phyloP scores from a whole-genome alignment of 2,329 filamentous ascomycete genomes.

The Fusarium succisae region DNA sequence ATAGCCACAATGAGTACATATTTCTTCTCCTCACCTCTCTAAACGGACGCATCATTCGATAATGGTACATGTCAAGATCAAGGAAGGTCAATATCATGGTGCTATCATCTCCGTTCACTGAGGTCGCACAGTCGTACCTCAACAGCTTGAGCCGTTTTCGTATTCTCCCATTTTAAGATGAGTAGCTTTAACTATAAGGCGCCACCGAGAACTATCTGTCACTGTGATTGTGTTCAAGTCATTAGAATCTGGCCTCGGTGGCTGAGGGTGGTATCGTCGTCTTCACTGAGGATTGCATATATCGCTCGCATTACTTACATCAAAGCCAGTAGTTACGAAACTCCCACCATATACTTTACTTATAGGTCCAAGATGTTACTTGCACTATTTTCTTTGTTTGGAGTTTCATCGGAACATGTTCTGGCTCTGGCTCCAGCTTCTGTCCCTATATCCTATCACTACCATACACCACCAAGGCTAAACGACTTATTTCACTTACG shows the following conservation, averaged over 20 bases:
- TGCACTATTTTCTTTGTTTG: background rate
- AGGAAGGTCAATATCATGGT: background rate
- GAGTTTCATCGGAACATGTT: background rate
- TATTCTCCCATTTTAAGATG: too few species aligned
- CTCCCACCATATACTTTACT: background rate
- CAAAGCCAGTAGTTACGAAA: background rate
- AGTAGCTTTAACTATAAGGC: too few species aligned
- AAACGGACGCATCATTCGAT: background rate
- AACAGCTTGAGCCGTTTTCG: background rate
- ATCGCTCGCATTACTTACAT: background rate
- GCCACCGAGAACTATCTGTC: background rate
- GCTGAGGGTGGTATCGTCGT: too few species aligned
- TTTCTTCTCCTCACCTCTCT: background rate
- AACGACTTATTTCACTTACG: background rate
- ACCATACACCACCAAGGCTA: background rate
- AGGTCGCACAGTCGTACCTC: background rate
- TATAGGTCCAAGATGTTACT: background rate
- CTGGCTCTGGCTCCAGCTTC: background rate
- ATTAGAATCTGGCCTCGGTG: background rate
- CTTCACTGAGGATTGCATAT: background rate
- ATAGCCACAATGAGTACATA: constrained; percentile 7
- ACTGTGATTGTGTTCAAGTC: background rate
- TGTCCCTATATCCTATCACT: background rate
- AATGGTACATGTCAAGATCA: background rate
- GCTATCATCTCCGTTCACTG: background rate